Evolutionary conservation across 371 early-diverging fungal species (phyloP).

Genomic region (Mortierella sp.): DNA sequence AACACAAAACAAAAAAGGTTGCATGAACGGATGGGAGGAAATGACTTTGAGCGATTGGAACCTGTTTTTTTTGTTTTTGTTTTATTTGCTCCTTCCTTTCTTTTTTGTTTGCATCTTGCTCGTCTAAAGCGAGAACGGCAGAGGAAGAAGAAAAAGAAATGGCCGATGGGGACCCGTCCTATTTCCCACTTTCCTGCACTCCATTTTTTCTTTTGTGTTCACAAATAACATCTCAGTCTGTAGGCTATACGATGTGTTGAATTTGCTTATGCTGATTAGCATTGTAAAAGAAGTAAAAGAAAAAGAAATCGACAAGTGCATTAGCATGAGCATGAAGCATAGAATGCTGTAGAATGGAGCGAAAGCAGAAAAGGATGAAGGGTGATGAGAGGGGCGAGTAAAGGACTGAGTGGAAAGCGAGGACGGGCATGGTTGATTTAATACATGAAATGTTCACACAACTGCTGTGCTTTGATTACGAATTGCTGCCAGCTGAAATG

Average conservation of each 20-base stretch:
- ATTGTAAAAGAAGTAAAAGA: neutral
- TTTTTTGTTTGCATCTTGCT: neutral
- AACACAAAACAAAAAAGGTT: neutral
- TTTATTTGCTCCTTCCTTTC: neutral
- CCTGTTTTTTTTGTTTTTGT: neutral
- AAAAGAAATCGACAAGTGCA: neutral
- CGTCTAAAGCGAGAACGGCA: neutral
- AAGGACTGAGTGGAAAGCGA: neutral
- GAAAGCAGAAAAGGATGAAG: neutral
- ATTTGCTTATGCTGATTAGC: neutral
- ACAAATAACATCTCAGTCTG: neutral
- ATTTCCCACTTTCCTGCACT: neutral
- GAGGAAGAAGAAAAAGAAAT: neutral
- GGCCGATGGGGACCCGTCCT: neutral
- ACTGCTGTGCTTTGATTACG: conserved; percentile 13
- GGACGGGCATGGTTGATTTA: neutral
- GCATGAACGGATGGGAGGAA: conserved; percentile 10
- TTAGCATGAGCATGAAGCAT: neutral
- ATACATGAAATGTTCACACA: neutral
- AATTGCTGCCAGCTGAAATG: neutral
- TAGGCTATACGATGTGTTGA: neutral
- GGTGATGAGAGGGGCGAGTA: neutral
- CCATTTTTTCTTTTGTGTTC: neutral
- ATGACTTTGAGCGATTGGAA: neutral
- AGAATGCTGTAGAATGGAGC: neutral